A percentile compares a stretch with the other conserved stretches of the same genome.
These are phyloP conservation scores for Ascochyta viciae-villosae DNA, from an alignment of 2,329 filamentous ascomycete genomes.

Conservation along the genomic window DNA sequence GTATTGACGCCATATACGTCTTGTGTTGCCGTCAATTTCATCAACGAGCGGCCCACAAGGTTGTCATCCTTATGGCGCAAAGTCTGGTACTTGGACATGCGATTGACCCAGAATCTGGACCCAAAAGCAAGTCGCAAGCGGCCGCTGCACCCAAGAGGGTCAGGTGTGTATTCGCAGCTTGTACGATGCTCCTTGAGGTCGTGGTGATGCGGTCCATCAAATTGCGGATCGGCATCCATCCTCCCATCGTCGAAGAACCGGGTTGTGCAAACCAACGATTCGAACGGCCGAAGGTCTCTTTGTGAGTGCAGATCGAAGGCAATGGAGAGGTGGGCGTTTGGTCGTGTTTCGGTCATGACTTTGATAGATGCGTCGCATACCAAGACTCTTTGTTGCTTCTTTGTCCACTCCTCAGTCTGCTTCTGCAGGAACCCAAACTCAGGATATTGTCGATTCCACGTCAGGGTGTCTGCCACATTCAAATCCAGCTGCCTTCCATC, in stretches of 20 bases:
- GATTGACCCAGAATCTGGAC: slow-evolving; percentile 53
- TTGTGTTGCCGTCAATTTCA: slow-evolving; percentile 51
- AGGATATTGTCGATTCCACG: slow-evolving; percentile 44
- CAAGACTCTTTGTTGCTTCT: slow-evolving; percentile 44
- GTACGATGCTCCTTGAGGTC: slow-evolving; percentile 34
- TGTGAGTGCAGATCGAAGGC: slow-evolving; percentile 45
- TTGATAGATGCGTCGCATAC: slow-evolving; percentile 53
- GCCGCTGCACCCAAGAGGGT: slow-evolving; percentile 25
- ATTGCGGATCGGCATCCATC: slow-evolving; percentile 30
- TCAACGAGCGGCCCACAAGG: slow-evolving; percentile 41
- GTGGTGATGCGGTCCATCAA: slow-evolving; percentile 25
- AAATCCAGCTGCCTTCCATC: slow-evolving; percentile 40
- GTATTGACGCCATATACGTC: slow-evolving; percentile 50
- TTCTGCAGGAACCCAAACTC: slow-evolving; percentile 38
- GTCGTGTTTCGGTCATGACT: slow-evolving; percentile 49
- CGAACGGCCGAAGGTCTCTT: slow-evolving; percentile 38
- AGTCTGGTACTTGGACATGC: slow-evolving; percentile 40
- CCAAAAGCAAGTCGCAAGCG: slow-evolving; percentile 49
- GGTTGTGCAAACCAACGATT: slow-evolving; percentile 42
- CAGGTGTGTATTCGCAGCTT: slow-evolving; percentile 28
- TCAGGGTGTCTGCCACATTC: slow-evolving; percentile 39
- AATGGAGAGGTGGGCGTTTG: slow-evolving; percentile 43
- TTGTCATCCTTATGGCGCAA: slow-evolving; percentile 30
- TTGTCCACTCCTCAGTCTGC: slow-evolving; percentile 29
- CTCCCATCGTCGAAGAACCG: slow-evolving; percentile 44